Evolutionary conservation across 2,329 filamentous ascomycete species (phyloP), one percentile per base, ranked within the genome.

Genomic region (Epichloe sylvatica): DNA sequence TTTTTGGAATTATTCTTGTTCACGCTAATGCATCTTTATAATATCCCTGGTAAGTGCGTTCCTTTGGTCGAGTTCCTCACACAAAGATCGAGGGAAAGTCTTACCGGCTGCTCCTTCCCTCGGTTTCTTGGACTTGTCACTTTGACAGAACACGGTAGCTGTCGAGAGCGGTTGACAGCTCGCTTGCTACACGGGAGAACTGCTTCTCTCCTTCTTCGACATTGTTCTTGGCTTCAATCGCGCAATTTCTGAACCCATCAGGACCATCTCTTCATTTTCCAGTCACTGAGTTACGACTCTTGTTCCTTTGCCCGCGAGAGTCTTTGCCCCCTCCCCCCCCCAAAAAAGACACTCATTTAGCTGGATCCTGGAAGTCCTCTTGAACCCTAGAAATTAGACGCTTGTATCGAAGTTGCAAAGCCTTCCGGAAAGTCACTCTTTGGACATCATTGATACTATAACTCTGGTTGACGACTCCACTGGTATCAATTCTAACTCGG

Each of bases 401-500:
- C 33, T 15, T 41, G 25, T 15, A 34, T 43, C 44, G 39, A 43
- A 34, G 12, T 45, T 34, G 23, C 34, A 21, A 39, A 39, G n/a
- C 37, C n/a, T 25, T 49, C 52, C 47, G 49, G 46, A 49, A 55
- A 49, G 50, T 56, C 49, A 50, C 54, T 54, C 47, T 30, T 50
- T 46, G 44, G 43, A 21, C 19, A 43, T 5, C 15, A 41, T 36
- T 19, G 15, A 39, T n/a, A 19, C n/a, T 12, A 34, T 8, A 35
- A n/a, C 44, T 30, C 39, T 42, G 46, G 15, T 43, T 48, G 17
- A 36, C 15, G n/a, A 40, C 45, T 48, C 8, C 35, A 38, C 39
- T 38, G 13, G n/a, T 36, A 38, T 33, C 33, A 13, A n/a, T 19
- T 49, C 59, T 64, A 60, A 65, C 53, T 47, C 50, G 57, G 53